A percentile compares a stretch with the other conserved stretches of the same genome.
phyloP scores from a whole-genome alignment of 1,139 yeast genomes.

The Scheffersomyces lignicola region DNA sequence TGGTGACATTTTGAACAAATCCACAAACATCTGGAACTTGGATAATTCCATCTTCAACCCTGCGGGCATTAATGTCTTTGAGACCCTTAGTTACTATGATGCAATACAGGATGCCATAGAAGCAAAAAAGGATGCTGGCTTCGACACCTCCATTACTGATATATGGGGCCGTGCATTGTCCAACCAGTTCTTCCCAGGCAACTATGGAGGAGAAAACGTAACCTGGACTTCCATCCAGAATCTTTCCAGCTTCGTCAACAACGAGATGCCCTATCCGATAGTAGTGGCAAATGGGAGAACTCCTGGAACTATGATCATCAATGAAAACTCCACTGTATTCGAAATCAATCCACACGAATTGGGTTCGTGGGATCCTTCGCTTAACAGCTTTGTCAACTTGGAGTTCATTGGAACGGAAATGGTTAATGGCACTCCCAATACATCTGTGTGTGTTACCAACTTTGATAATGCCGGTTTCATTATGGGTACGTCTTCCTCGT shows the following conservation, averaged over 20 bases:
- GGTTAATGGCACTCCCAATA: constrained; percentile 26
- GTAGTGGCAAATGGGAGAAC: constrained; percentile 41
- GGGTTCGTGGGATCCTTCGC: constrained; percentile 48
- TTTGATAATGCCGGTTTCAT: constrained; percentile 47
- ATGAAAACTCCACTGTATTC: constrained; percentile 41
- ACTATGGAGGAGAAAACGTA: constrained; percentile 28
- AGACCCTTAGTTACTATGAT: constrained; percentile 34
- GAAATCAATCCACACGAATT: constrained; percentile 44
- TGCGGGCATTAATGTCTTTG: constrained; percentile 34
- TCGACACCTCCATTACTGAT: constrained; percentile 40
- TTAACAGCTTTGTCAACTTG: constrained; percentile 30
- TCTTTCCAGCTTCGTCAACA: constrained; percentile 25
- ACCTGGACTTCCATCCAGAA: constrained; percentile 42
- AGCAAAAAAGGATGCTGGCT: constrained; percentile 39
- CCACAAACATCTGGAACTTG: constrained; percentile 37
- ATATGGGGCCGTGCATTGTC: constrained; percentile 47
- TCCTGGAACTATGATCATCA: constrained; percentile 33
- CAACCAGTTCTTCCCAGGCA: constrained; percentile 31
- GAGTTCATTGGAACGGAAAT: constrained; percentile 37
- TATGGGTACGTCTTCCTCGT: constrained; percentile 47
- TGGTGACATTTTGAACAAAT: constrained; percentile 27
- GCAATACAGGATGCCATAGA: constrained; percentile 26
- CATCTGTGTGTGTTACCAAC: constrained; percentile 31
- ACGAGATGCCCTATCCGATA: constrained; percentile 45
- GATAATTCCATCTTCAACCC: constrained; percentile 42